Percentiles rank a stretch among this genome's conserved stretches.
Evolutionary conservation across 1,139 yeast species (phyloP).

Genomic region (Entelexis sorbosivorans): DNA sequence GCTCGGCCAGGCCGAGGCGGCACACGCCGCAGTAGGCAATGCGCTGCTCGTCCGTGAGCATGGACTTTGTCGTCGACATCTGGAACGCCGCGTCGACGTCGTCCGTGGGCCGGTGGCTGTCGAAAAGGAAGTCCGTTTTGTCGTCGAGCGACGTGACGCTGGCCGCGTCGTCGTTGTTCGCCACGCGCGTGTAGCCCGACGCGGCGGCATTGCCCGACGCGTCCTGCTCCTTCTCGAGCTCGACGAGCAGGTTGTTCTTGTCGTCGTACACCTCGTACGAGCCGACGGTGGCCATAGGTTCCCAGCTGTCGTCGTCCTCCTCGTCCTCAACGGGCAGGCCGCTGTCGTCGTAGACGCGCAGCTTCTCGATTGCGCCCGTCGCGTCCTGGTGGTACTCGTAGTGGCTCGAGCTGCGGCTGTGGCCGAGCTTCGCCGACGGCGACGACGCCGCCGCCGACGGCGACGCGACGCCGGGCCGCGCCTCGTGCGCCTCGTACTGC

Average conservation of each 20-base stretch:
- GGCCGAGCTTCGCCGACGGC: no score
- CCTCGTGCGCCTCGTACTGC: no score
- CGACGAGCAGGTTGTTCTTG: slow-evolving; percentile 41
- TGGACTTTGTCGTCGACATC: slow-evolving; percentile 64
- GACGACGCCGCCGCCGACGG: no score
- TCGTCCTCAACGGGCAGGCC: slow-evolving; percentile 16
- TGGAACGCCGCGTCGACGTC: slow-evolving; percentile 49
- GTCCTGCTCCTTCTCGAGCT: slow-evolving; percentile 15
- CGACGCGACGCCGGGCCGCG: no score
- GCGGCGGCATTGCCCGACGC: slow-evolving; percentile 29
- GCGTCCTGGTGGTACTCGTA: slow-evolving; percentile 21
- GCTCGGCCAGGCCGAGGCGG: slow-evolving; percentile 60
- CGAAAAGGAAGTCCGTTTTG: slow-evolving; percentile 72
- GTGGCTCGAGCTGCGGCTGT: slow-evolving; percentile 15
- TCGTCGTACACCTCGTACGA: slow-evolving; percentile 48
- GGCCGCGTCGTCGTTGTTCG: slow-evolving; percentile 77
- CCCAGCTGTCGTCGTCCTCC: slow-evolving; percentile 39
- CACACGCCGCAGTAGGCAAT: slow-evolving; percentile 87
- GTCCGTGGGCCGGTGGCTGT: slow-evolving; percentile 35
- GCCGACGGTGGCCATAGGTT: slow-evolving; percentile 53
- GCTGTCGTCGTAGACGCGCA: slow-evolving; percentile 15
- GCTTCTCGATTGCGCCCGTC: slow-evolving; percentile 20
- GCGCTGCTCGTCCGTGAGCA: slow-evolving; percentile 74
- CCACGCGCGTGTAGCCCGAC: slow-evolving; percentile 77
- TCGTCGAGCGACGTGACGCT: slow-evolving; percentile 58